Evolutionary conservation across 768 basidiomycete species (phyloP).

Genomic region (Lentinula edodes): DNA sequence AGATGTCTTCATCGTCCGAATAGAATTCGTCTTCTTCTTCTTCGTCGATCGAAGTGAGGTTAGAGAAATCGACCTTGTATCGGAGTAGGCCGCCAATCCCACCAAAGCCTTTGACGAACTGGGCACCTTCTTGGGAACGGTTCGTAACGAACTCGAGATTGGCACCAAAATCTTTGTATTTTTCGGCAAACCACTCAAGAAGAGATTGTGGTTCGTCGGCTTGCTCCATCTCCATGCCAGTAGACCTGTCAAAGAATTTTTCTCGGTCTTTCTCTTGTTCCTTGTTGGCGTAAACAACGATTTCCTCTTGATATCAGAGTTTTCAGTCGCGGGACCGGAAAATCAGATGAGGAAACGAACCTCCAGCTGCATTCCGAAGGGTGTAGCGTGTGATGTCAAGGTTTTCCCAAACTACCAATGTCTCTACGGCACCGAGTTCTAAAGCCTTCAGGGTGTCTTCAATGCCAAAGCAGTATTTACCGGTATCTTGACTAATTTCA

Average conservation of each 20-base stretch:
- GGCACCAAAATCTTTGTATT: constrained; percentile 97
- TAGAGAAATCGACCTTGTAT: constrained; percentile 96
- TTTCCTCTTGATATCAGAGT: constrained; percentile 53
- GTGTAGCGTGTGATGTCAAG: constrained; percentile 85
- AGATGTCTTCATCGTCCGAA: constrained; percentile 72
- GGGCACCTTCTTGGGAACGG: constrained; percentile 93
- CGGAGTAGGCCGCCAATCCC: constrained; percentile 93
- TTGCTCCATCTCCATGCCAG: constrained; percentile 94
- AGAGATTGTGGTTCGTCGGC: constrained; percentile 73
- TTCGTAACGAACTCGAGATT: constrained; percentile 95
- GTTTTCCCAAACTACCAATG: constrained; percentile 98
- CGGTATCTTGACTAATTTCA: constrained; percentile 97
- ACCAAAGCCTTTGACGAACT: constrained; percentile 98
- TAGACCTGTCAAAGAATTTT: constrained; percentile 94
- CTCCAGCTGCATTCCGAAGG: constrained; percentile 88
- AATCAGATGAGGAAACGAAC: constrained; percentile 30
- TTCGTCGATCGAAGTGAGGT: constrained; percentile 68
- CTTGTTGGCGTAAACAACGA: constrained; percentile 70
- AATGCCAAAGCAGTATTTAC: constrained; percentile 95
- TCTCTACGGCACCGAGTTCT: constrained; percentile 95
- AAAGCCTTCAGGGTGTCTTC: constrained; percentile 95
- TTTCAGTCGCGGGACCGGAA: neutral
- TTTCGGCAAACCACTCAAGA: constrained; percentile 98
- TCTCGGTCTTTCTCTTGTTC: constrained; percentile 91
- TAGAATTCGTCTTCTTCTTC: constrained; percentile 84